These are phyloP conservation scores for Iris pallida DNA, from an alignment of 116 monocot genomes.

Conservation along the genomic window DNA sequence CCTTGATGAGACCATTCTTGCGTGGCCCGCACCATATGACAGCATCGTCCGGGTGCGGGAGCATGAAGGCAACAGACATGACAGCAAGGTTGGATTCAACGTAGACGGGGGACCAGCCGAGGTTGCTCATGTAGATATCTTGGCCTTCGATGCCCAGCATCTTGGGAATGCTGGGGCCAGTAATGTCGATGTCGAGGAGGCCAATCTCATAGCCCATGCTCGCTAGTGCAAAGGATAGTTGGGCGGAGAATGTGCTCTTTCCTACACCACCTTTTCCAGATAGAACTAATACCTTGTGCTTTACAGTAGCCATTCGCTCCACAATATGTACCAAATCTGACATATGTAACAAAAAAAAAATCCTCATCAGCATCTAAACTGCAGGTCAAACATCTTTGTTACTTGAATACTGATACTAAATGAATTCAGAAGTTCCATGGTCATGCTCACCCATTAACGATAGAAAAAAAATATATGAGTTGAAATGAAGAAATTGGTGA, in stretches of 20 bases:
- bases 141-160: conserved; percentile 93
- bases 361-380: too few relatives aligned
- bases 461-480: too few relatives aligned
- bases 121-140: conserved; percentile 88
- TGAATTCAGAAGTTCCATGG: too few relatives aligned
- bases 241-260: conserved; percentile 92
- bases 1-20: conserved; percentile 91
- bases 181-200: conserved; percentile 87
- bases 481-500: too few relatives aligned
- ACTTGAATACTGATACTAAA: too few relatives aligned
- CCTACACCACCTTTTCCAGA: conserved; percentile 97
- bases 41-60: conserved; percentile 91
- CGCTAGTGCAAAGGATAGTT: conserved; percentile 80
- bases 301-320: conserved; percentile 82
- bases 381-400: too few relatives aligned
- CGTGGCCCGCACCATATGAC: conserved; percentile 92
- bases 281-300: conserved; percentile 84
- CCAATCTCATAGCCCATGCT: conserved; percentile 59
- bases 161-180: conserved; percentile 93
- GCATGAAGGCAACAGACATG: conserved; percentile 96
- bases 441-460: too few relatives aligned
- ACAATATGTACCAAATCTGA: conserved; percentile 78
- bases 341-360: too few relatives aligned
- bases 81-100: conserved; percentile 83
- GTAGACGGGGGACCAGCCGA: conserved; percentile 94